phyloP scores from a whole-genome alignment of 352 stramenopile genomes.

The Nothophytophthora sp. region DNA sequence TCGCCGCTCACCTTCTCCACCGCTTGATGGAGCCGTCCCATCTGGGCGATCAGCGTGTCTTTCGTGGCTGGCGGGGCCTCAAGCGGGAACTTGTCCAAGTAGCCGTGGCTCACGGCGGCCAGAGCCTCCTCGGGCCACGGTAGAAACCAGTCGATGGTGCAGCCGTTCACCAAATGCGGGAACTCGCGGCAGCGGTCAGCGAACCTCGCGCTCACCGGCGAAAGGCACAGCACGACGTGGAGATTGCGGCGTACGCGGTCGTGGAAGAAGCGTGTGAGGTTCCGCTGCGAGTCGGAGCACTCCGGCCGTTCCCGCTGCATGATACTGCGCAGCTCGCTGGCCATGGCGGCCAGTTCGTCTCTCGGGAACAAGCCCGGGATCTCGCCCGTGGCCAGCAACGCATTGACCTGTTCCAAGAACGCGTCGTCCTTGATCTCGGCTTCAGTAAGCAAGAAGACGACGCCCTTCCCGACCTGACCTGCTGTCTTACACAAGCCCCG shows the following conservation, averaged over 20 bases:
- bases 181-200: constrained; percentile 86
- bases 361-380: constrained; percentile 87
- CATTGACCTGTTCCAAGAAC: constrained; percentile 91
- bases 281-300: constrained; percentile 71
- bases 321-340: constrained; percentile 66
- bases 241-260: constrained; percentile 85
- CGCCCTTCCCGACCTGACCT: constrained; percentile 74
- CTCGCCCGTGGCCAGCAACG: constrained; percentile 79
- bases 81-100: constrained; percentile 68
- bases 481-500: constrained; percentile 81
- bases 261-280: constrained; percentile 87
- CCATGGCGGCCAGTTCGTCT: constrained; percentile 88
- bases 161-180: constrained; percentile 85
- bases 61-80: constrained; percentile 56
- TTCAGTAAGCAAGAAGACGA: constrained; percentile 89
- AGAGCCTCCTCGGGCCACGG: constrained; percentile 89
- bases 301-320: constrained; percentile 77
- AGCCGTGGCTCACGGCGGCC: constrained; percentile 78
- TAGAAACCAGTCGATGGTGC: constrained; percentile 91
- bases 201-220: constrained; percentile 80
- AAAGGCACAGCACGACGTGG: constrained; percentile 88
- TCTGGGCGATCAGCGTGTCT: constrained; percentile 65
- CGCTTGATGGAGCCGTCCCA: constrained; percentile 75
- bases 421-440: constrained; percentile 90
- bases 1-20: constrained; percentile 69